Percentiles rank a stretch among this genome's conserved stretches.
Conservation (phyloP, 78 protist species). For the Dictyostelium firmibasis region DNA sequence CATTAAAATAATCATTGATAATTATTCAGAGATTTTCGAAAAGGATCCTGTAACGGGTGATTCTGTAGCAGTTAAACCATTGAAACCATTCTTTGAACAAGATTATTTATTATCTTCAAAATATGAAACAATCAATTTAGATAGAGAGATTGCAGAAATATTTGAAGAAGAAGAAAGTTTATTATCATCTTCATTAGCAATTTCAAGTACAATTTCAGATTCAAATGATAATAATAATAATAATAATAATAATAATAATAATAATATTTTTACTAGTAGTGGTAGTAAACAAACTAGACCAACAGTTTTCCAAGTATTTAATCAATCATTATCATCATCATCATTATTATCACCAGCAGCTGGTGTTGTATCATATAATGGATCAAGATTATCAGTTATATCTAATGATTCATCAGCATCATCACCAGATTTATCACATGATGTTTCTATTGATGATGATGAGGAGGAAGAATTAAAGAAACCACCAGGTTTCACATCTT, state of each 20-base stretch:
- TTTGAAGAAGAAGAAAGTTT: constrained; percentile 17
- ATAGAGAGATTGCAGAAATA: constrained; percentile 35
- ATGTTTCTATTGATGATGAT: not conserved
- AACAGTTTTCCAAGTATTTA: constrained; percentile 16
- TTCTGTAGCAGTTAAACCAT: not conserved
- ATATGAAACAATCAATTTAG: constrained; percentile 41
- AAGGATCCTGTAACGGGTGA: constrained; percentile 36
- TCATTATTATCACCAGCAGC: not conserved
- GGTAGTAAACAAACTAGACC: constrained; percentile 3
- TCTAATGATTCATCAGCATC: constrained; percentile 13
- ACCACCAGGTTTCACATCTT: not conserved
- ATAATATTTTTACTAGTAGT: not conserved
- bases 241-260: not conserved
- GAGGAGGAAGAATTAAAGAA: not conserved
- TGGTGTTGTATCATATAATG: constrained; percentile 3
- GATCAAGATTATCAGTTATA: not conserved
- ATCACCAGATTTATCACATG: constrained; percentile 11
- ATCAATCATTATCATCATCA: not conserved
- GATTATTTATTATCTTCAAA: constrained; percentile 22
- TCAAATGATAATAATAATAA: not conserved
- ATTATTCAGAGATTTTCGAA: constrained; percentile 25
- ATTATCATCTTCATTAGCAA: not conserved
- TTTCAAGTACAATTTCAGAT: not conserved
- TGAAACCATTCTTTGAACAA: not conserved
- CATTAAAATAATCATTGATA: constrained; percentile 13